These are phyloP conservation scores for Pseudogymnoascus destructans DNA, from an alignment of 2,329 filamentous ascomycete genomes.

Conservation along the genomic window DNA sequence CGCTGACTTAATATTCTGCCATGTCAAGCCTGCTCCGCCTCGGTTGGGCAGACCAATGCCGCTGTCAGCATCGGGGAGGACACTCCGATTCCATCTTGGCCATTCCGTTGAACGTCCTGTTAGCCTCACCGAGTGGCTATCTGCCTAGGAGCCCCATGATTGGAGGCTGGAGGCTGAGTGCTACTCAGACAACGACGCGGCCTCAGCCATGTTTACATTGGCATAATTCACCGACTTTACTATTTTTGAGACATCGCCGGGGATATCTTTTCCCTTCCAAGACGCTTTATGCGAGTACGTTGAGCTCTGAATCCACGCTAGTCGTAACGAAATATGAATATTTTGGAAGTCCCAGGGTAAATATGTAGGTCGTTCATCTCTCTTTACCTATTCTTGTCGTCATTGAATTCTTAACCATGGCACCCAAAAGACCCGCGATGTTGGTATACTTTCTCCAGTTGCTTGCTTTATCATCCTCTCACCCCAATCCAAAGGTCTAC, in stretches of 20 bases:
- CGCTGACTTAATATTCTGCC: not conserved
- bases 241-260: not conserved
- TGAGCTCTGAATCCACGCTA: not conserved
- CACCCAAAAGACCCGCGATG: not conserved
- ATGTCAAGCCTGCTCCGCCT: not conserved
- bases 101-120: not conserved
- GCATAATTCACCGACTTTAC: too few relatives aligned
- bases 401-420: not conserved
- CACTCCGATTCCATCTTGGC: not conserved
- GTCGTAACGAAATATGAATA: not conserved
- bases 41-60: not conserved
- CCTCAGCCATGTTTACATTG: not conserved
- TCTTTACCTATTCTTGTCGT: not conserved
- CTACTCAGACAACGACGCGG: not conserved
- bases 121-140: not conserved
- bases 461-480: not conserved
- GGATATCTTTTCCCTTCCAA: not conserved
- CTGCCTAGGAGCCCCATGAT: not conserved
- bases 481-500: slow-evolving; percentile 24
- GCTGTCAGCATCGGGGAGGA: not conserved
- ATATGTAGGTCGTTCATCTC: not conserved
- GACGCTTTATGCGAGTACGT: not conserved
- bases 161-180: not conserved
- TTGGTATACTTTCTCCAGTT: not conserved
- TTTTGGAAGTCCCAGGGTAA: not conserved